phyloP scores from a whole-genome alignment of 2,329 filamentous ascomycete genomes.

The Stagonosporopsis vannaccii region DNA sequence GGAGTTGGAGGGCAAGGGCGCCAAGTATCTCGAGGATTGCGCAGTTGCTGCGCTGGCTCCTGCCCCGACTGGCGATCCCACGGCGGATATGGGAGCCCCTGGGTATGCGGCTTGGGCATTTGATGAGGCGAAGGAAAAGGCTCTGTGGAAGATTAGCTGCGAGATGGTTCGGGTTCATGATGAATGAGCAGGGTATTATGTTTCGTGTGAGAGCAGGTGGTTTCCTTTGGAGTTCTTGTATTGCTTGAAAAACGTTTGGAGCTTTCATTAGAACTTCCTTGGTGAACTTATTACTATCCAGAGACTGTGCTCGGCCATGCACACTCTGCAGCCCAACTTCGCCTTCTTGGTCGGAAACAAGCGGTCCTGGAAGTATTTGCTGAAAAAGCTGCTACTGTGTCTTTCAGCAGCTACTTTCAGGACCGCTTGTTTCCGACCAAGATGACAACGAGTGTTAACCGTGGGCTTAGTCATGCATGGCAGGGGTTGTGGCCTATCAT shows the following conservation, averaged over 20 bases:
- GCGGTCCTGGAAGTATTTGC: too few relatives aligned
- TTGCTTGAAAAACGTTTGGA: too few relatives aligned
- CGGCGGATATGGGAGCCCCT: background rate
- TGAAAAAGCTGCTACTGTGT: background rate
- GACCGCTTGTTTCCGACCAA: background rate
- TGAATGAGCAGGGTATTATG: background rate
- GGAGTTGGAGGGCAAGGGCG: constrained; percentile 48
- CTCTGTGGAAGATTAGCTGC: background rate
- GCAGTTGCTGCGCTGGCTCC: background rate
- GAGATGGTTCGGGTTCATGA: background rate
- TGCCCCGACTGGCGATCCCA: background rate
- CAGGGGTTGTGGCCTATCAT: background rate
- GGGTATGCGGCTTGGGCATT: background rate
- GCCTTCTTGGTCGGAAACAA: too few relatives aligned
- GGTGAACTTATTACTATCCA: too few relatives aligned
- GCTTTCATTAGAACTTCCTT: too few relatives aligned
- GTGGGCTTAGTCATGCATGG: background rate
- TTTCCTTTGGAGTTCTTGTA: background rate
- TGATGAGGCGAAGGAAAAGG: background rate
- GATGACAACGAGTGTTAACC: background rate
- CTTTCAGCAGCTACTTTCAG: background rate
- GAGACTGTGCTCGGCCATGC: too few relatives aligned
- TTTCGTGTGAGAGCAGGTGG: background rate
- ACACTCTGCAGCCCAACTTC: background rate
- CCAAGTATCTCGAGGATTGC: background rate